A percentile compares a stretch with the other conserved stretches of the same genome.
Evolutionary conservation across 1,284 basidiomycete species (phyloP).

Genomic region (Austroboletus olivaceoglutinosus): DNA sequence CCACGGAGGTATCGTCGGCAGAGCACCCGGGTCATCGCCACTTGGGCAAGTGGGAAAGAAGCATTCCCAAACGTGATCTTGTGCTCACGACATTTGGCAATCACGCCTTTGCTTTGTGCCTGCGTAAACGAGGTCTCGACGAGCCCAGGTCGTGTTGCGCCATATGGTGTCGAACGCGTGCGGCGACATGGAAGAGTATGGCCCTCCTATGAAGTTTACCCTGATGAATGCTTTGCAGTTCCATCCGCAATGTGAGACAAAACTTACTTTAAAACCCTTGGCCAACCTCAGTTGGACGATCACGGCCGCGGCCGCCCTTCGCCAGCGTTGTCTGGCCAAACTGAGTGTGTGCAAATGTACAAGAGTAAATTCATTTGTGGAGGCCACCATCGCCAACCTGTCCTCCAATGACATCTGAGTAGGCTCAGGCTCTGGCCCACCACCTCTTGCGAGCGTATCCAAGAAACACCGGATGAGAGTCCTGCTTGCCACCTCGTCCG

Average conservation of each 20-base stretch:
- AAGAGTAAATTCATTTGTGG: constrained; percentile 40
- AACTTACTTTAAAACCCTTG: constrained; percentile 14
- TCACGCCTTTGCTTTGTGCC: constrained; percentile 28
- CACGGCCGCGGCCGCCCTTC: constrained; percentile 44
- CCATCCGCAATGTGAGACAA: background rate
- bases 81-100: constrained; percentile 8
- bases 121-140: constrained; percentile 27
- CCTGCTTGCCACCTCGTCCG: constrained; percentile 12
- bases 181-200: constrained; percentile 50
- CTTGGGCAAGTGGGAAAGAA: too few relatives aligned
- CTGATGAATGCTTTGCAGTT: background rate
- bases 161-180: too few relatives aligned
- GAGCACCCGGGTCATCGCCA: too few relatives aligned
- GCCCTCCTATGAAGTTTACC: constrained; percentile 45
- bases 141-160: constrained; percentile 32
- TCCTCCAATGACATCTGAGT: constrained; percentile 31
- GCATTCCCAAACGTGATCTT: too few relatives aligned
- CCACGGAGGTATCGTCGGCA: too few relatives aligned
- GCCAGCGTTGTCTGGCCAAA: constrained; percentile 45
- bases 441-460: constrained; percentile 44
- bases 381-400: constrained; percentile 41
- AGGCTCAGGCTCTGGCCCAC: constrained; percentile 8
- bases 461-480: constrained; percentile 37
- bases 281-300: constrained; percentile 35
- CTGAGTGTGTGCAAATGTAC: constrained; percentile 26